Base-by-base conservation (phyloP, 2,329 filamentous ascomycete species). In the Colletotrichum lupini region DNA sequence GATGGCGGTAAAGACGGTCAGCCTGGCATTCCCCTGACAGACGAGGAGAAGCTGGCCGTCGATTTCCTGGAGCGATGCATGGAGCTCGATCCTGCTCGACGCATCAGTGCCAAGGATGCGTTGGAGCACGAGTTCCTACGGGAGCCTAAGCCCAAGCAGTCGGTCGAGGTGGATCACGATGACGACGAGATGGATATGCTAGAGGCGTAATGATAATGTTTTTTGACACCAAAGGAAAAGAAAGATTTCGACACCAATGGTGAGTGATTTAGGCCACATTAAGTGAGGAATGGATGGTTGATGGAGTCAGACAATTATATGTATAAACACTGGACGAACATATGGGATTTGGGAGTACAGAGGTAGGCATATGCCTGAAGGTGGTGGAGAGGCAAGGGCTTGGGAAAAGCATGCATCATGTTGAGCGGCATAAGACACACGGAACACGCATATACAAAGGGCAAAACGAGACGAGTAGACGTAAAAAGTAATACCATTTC, bases 61-160 rank as follows among this genome's bases (percentile, higher is more conserved):
- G 86, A 89, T 55, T 97, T 97, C 78, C 82, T 97, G 73, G 87
- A 90, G 62, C 84, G 89, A 22, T 94, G 94, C 77, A 88, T 97
- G 80, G 94, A 97, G 68, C 85, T 95, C 60, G 94, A 97, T 79
- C 94, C 94, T 0, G 85, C 85, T 30, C 91, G 89, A 81, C 86
- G 94, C 30, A 94, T 96, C 70, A 94, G 92, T 55, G 94, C 94
- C 1, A 88, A 89, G 37, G 91, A 95, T 77, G 94, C 94, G 0
- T 81, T 97, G 59, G 81, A 89, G 62, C 93, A 96, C 80, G 90
- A 92, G 0, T 96, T 96, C 78, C 81, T 95, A 74, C 82, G 80
- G 56, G 76, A 84, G 35, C 80, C 80, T 3, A 79, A 83, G 30
- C 81, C 80, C 32, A 74, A 42, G 75, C 78, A 55, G 49, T 58